Percentiles rank a stretch among this genome's conserved stretches.
Evolutionary conservation across 2,329 filamentous ascomycete species (phyloP).

Genomic region (Erysiphe pulchra): DNA sequence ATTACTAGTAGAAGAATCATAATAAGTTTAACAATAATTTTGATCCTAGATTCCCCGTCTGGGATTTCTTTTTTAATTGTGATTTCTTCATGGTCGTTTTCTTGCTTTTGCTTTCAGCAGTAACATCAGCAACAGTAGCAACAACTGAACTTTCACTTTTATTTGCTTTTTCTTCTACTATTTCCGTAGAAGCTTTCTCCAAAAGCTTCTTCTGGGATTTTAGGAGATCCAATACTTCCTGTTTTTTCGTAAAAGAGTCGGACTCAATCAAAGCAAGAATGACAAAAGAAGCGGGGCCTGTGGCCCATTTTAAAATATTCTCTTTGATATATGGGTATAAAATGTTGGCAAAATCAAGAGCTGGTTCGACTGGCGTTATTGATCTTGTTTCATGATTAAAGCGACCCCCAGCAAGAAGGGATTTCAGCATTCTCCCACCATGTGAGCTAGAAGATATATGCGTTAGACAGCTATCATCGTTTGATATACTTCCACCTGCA

Average conservation of each 20-base stretch:
- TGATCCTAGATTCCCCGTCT: too few species aligned
- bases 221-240: conserved; percentile 41
- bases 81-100: too few species aligned
- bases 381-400: conserved; percentile 54
- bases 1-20: too few species aligned
- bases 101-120: too few species aligned
- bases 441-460: conserved; percentile 36
- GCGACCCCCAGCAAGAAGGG: conserved; percentile 65
- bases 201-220: conserved; percentile 49
- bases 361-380: conserved; percentile 44
- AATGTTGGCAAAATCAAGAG: conserved; percentile 53
- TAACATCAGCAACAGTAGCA: too few species aligned
- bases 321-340: conserved; percentile 64
- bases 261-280: conserved; percentile 60
- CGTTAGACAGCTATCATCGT: not conserved
- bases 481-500: not conserved
- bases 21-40: too few species aligned
- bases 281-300: conserved; percentile 64
- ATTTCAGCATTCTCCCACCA: conserved; percentile 70
- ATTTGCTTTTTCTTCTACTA: too few species aligned
- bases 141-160: too few species aligned
- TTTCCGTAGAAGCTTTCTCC: conserved; percentile 34
- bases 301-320: conserved; percentile 59
- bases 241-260: conserved; percentile 37
- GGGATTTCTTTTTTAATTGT: too few species aligned